Evolutionary conservation across 305 asterid species (phyloP), one percentile per base, ranked within the genome.

Genomic region (Solanum aculeatissimum): DNA sequence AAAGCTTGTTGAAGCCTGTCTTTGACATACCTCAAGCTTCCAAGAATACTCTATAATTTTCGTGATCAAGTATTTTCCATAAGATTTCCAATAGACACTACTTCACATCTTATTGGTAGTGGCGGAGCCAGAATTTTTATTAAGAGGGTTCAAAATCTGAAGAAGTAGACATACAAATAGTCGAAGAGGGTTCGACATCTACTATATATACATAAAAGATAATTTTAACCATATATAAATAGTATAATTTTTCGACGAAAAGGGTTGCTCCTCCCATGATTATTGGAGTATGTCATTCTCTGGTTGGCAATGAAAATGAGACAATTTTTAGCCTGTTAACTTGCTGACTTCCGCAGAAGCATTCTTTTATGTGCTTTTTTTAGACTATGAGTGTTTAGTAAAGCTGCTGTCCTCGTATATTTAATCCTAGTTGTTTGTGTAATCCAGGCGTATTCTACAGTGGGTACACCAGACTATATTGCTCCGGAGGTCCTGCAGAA

Each of bases 401-500:
- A 62, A 29, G 43, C 11, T 65, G 78, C 65, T 27, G 9, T 27
- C 35, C 5, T 49, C 57, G 10, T 6, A 19, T 63, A 47, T 35
- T 65, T 66, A 25, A 47, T 83, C 66, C 23, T 51, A 18, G 25
- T 7, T 51, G 58, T 53, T 82, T 45, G 49, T n/a, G 4, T 8
- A 82, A 42, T 84, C 45, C 70, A 84, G 86, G 86, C 86, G 21
- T 84, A 84, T 49, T 84, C 86, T 47, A 84, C 86, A 7, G 86
- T 84, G 84, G 86, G 86, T 21, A 84, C 85, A 49, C 85, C 85
- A 35, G 85, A 83, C 81, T 83, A 83, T 83, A 83, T 83, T 29
- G 85, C 85, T 42, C 85, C 85, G 18, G 85, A 83, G 66, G 85
- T 83, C 53, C 66, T 83, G 70, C 53, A 69, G 85, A 84, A 84